Evolutionary conservation across 164 flowering plant species (phyloP).

Genomic region (Chloranthus sessilifolius): DNA sequence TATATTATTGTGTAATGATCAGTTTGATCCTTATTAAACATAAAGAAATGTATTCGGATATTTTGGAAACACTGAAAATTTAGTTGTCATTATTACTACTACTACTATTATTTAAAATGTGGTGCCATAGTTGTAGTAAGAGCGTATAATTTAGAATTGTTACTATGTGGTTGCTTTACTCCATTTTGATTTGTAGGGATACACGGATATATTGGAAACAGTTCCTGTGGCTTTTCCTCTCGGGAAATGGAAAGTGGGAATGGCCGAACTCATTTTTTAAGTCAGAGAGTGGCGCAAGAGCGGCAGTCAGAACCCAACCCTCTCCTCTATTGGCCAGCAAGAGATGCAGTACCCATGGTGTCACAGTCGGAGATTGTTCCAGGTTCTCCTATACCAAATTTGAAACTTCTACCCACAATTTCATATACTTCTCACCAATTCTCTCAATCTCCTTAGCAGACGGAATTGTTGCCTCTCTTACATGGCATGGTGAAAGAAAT

Average conservation of each 20-base stretch:
- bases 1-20: no score
- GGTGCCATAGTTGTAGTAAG: background rate
- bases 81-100: background rate
- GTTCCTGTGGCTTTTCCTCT: conserved; percentile 29
- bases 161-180: background rate
- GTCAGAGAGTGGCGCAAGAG: conserved; percentile 64
- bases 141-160: background rate
- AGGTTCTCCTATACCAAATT: conserved; percentile 30
- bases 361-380: conserved; percentile 41
- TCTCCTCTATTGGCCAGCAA: conserved; percentile 60
- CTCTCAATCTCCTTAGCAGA: conserved; percentile 39
- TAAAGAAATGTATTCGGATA: no score
- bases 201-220: conserved; percentile 54
- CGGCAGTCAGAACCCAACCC: conserved; percentile 61
- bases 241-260: conserved; percentile 48
- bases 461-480: conserved; percentile 50
- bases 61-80: no score
- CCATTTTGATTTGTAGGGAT: conserved; percentile 36
- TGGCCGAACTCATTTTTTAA: conserved; percentile 44
- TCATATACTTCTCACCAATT: no score
- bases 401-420: no score
- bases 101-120: background rate
- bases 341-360: conserved; percentile 51
- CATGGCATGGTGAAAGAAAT: no score
- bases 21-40: no score